Base-by-base conservation (phyloP, 768 basidiomycete genomes). In the Tephrocybe sp. region DNA sequence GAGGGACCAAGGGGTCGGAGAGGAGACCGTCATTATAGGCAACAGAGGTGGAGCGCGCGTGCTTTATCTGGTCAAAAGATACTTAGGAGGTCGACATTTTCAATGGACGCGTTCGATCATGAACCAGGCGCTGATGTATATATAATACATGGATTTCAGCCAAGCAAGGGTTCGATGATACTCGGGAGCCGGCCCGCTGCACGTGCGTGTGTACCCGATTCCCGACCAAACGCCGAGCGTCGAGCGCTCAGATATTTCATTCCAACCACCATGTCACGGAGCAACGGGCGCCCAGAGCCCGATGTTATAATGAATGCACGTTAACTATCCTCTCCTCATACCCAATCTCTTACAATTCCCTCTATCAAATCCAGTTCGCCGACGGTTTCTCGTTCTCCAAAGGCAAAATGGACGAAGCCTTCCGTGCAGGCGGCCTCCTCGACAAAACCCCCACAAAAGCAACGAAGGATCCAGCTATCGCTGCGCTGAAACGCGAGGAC, bases 361-460 rank as follows among this genome's bases (percentile, higher is more conserved):
- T n/a, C 11, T 4, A 24, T 34, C 18, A 19, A n/a, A n/a, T n/a
- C n/a, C 57, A 87, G 85, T 87, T 80, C 59, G 67, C 64, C 16
- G 86, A 88, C 60, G 86, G 86, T 6, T 78, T 78, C 44, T 74
- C 84, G 8, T 88, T 86, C 59, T 80, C 79, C 21, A 88, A 87
- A 62, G 70, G 74, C 44, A 82, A 80, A 60, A 71, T 88, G 67
- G 84, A 85, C 54, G 83, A 84, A 47, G 83, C 81, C 7, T 82
- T 80, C 59, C 73, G 75, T 15, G 51, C 71, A n/a, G 77, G 81
- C 6, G 78, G 76, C 0, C 62, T 84, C 38, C 70, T 87, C 30
- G 83, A 86, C 34, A 82, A 77, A 52, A 66, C 77, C 1, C 75
- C 76, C n/a, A 55, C 66, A 3, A 84, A 82, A 54, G 54, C 72